Evolutionary conservation across 495 filamentous ascomycete genomes (phyloP).

Genomic region (Penicillium crystallinum): DNA sequence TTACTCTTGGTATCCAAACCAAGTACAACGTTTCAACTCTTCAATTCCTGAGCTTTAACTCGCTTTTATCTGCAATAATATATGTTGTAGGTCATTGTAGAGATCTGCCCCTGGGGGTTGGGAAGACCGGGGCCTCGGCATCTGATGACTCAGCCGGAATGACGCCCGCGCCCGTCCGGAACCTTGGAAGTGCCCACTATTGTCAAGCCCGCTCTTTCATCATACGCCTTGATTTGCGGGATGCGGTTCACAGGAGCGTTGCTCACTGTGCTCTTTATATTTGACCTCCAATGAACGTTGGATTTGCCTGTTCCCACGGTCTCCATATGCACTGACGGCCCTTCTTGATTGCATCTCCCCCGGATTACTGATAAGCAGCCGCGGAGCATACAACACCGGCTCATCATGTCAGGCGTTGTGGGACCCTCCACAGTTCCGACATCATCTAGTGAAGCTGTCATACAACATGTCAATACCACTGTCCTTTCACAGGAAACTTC

Average conservation of each 20-base stretch:
- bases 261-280: constrained; percentile 8
- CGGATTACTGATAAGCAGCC: constrained; percentile 18
- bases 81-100: no score
- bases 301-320: not conserved
- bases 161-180: not conserved
- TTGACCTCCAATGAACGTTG: not conserved
- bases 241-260: constrained; percentile 15
- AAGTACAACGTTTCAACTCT: no score
- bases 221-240: constrained; percentile 1
- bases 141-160: not conserved
- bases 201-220: not conserved
- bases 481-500: constrained; percentile 14
- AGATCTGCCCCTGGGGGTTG: no score
- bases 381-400: constrained; percentile 7
- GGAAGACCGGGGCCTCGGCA: not conserved
- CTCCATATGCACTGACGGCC: constrained; percentile 2
- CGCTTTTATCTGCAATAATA: no score
- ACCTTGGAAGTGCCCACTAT: constrained; percentile 6
- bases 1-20: no score
- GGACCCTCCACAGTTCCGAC: constrained; percentile 16
- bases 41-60: no score
- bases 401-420: constrained; percentile 21
- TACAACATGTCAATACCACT: constrained; percentile 13
- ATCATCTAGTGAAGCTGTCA: constrained; percentile 12
- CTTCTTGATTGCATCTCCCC: constrained; percentile 17